Conservation (phyloP, 2,329 filamentous ascomycete genomes). For the Penicillium sp. region DNA sequence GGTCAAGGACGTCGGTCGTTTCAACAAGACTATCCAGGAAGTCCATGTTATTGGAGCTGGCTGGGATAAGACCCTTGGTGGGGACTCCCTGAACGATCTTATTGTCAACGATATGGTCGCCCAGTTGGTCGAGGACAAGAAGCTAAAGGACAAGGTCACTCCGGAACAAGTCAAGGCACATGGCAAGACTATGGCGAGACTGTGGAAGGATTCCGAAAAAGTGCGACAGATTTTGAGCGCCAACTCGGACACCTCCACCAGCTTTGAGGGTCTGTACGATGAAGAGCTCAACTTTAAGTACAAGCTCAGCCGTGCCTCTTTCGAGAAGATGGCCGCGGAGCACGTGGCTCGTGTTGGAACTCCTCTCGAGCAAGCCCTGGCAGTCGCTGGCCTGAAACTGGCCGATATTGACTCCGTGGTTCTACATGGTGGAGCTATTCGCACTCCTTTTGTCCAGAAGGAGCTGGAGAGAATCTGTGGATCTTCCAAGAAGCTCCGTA, state of each 20-base stretch:
- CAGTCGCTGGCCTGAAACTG: slow-evolving; percentile 68
- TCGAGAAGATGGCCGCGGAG: slow-evolving; percentile 71
- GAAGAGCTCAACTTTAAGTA: slow-evolving; percentile 93
- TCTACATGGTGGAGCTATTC: slow-evolving; percentile 82
- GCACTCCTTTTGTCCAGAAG: slow-evolving; percentile 93
- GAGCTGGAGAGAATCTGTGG: slow-evolving; percentile 74
- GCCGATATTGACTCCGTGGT: slow-evolving; percentile 84
- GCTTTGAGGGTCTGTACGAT: slow-evolving; percentile 79
- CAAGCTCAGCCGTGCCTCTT: slow-evolving; percentile 74
- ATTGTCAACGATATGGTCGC: slow-evolving; percentile 86
- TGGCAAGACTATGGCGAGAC: slow-evolving; percentile 79
- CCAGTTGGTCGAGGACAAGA: slow-evolving; percentile 69
- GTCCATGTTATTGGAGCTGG: slow-evolving; percentile 82
- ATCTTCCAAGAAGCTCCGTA: slow-evolving; percentile 73
- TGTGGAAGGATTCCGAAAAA: slow-evolving; percentile 90
- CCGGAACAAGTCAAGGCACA: slow-evolving; percentile 59
- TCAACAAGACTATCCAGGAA: slow-evolving; percentile 95
- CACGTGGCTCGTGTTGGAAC: slow-evolving; percentile 66
- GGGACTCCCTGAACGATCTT: slow-evolving; percentile 81
- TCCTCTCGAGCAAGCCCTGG: slow-evolving; percentile 72
- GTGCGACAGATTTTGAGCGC: slow-evolving; percentile 87
- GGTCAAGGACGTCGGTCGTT: slow-evolving; percentile 88
- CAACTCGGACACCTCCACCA: slow-evolving; percentile 75
- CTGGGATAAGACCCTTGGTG: slow-evolving; percentile 87
- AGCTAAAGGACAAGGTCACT: slow-evolving; percentile 42